phyloP scores from a whole-genome alignment of 441 rosid species.

The Biscutella auriculata region DNA sequence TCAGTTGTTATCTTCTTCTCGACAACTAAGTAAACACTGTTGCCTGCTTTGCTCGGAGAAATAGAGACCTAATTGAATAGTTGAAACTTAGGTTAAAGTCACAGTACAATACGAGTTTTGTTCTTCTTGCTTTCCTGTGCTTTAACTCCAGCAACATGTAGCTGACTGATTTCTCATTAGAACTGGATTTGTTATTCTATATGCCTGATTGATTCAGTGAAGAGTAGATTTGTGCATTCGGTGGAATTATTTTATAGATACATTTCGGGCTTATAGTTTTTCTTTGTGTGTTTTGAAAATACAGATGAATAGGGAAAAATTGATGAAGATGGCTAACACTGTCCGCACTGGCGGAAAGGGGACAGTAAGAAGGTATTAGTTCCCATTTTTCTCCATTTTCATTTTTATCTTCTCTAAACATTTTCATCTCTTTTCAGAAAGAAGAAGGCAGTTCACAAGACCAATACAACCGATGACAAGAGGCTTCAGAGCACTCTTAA shows the following conservation, averaged over 20 bases:
- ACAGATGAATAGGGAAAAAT: constrained; percentile 66
- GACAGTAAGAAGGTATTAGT: constrained; percentile 43
- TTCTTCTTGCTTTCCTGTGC: not conserved
- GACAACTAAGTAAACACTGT: too few species aligned
- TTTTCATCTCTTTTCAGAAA: constrained; percentile 27
- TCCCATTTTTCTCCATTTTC: not conserved
- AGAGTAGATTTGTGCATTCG: not conserved
- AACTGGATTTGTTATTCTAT: not conserved
- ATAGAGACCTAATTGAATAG: not conserved
- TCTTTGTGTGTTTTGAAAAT: not conserved
- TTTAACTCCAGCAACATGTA: not conserved
- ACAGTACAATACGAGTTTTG: not conserved
- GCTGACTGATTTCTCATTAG: not conserved
- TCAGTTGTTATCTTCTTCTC: not conserved
- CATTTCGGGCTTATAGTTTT: not conserved
- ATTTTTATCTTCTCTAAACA: not conserved
- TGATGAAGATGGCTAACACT: constrained; percentile 69
- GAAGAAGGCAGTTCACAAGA: constrained; percentile 87
- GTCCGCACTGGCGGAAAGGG: constrained; percentile 83
- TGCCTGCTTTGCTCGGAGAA: too few species aligned
- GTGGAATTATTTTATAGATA: not conserved
- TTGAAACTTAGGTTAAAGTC: not conserved
- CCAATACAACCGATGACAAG: constrained; percentile 71
- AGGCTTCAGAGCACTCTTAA: constrained; percentile 81
- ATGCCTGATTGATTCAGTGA: not conserved